Evolutionary conservation across 176 grass and related monocot species (phyloP).

Genomic region (Tillandsia leiboldiana): DNA sequence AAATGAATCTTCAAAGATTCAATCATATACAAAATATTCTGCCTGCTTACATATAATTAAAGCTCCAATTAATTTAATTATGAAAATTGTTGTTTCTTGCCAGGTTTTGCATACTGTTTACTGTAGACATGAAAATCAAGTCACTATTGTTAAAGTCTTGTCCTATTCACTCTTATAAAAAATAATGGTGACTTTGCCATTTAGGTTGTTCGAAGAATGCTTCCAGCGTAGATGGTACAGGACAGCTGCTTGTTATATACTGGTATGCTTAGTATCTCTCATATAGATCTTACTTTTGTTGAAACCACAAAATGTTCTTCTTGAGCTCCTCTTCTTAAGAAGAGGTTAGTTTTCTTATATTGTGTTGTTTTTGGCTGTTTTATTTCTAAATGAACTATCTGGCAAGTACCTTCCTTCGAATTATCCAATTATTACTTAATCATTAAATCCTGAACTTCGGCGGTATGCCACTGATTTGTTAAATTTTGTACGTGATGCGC

Average conservation of each 20-base stretch:
- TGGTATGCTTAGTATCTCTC: constrained; percentile 37
- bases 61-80: no score
- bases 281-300: neutral
- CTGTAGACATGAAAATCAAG: no score
- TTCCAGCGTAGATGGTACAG: constrained; percentile 96
- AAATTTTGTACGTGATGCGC: no score
- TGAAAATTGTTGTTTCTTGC: no score
- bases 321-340: neutral
- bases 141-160: no score
- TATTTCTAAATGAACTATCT: neutral
- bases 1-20: no score
- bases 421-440: no score
- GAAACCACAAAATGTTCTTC: neutral
- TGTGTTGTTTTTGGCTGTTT: neutral
- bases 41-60: neutral
- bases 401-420: neutral
- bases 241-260: constrained; percentile 98
- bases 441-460: no score
- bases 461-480: no score
- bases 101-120: neutral
- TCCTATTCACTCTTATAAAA: no score
- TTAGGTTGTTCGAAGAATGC: constrained; percentile 98
- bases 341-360: neutral
- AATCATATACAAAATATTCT: no score
- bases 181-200: no score